These are phyloP conservation scores for Puccinia novopanici DNA, from an alignment of 1,284 basidiomycete species.

Conservation along the genomic window DNA sequence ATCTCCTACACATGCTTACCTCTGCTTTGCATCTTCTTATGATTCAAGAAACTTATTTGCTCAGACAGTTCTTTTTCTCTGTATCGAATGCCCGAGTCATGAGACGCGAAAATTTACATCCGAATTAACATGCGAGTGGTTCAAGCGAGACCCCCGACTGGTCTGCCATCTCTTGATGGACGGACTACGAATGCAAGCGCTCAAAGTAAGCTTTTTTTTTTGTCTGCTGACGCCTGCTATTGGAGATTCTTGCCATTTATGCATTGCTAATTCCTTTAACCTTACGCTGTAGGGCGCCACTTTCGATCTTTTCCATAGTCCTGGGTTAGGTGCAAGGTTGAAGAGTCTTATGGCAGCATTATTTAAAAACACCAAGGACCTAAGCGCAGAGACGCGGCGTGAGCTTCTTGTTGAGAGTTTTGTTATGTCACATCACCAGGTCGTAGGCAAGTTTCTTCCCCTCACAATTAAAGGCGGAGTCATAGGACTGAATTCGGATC, in stretches of 20 bases:
- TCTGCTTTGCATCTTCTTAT: neutral
- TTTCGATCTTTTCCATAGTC: slow-evolving; percentile 21
- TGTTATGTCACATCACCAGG: slow-evolving; percentile 36
- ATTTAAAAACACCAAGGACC: slow-evolving; percentile 64
- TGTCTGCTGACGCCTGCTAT: neutral
- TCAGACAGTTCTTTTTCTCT: slow-evolving; percentile 66
- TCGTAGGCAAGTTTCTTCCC: slow-evolving; percentile 37
- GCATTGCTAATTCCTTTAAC: neutral
- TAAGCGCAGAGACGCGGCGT: slow-evolving; percentile 20
- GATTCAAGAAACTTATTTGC: slow-evolving; percentile 61
- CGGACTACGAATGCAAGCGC: slow-evolving; percentile 15
- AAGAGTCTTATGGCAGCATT: slow-evolving; percentile 72
- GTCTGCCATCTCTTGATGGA: slow-evolving; percentile 25
- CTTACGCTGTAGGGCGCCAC: slow-evolving; percentile 12
- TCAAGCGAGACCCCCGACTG: slow-evolving; percentile 64
- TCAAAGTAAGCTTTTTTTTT: slow-evolving; percentile 26
- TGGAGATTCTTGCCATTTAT: neutral
- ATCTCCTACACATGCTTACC: slow-evolving; percentile 13
- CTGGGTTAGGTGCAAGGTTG: slow-evolving; percentile 25
- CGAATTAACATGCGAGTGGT: slow-evolving; percentile 66
- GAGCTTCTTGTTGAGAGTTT: slow-evolving; percentile 42
- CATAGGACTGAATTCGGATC: neutral
- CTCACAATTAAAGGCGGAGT: neutral
- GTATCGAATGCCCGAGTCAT: slow-evolving; percentile 77
- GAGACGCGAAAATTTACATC: slow-evolving; percentile 66